Percentiles rank a stretch among this genome's conserved stretches.
These are phyloP conservation scores for Neodidymelliopsis sp. DNA, from an alignment of 2,329 filamentous ascomycete genomes.

Conservation along the genomic window DNA sequence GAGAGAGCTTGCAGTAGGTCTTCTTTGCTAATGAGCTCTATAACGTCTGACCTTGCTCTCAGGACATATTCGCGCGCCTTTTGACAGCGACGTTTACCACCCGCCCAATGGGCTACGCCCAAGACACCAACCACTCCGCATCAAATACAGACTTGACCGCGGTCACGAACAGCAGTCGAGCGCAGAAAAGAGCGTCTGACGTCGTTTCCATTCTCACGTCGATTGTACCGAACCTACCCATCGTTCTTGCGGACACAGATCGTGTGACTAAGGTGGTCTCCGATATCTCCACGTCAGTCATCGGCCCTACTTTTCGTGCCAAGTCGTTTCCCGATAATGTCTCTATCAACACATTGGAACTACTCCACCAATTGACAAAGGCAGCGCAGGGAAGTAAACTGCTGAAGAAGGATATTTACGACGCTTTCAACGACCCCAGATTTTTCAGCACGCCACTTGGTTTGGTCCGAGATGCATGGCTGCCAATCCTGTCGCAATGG, in stretches of 20 bases:
- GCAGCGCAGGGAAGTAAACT: slow-evolving; percentile 82
- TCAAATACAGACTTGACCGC: slow-evolving; percentile 28
- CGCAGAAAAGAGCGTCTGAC: slow-evolving; percentile 60
- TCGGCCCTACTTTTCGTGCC: slow-evolving; percentile 81
- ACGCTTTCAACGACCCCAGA: slow-evolving; percentile 87
- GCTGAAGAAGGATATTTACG: slow-evolving; percentile 91
- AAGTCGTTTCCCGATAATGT: slow-evolving; percentile 89
- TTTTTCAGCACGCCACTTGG: slow-evolving; percentile 78
- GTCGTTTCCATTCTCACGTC: slow-evolving; percentile 80
- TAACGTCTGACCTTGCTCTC: slow-evolving; percentile 9
- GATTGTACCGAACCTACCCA: slow-evolving; percentile 80
- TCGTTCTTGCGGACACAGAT: slow-evolving; percentile 85
- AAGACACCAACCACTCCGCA: slow-evolving; percentile 57
- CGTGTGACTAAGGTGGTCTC: slow-evolving; percentile 79
- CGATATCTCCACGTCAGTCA: slow-evolving; percentile 82
- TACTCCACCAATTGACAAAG: slow-evolving; percentile 79
- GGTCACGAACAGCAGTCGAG: slow-evolving; percentile 47
- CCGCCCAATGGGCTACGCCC: slow-evolving; percentile 75
- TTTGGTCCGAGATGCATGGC: slow-evolving; percentile 77
- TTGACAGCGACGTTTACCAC: slow-evolving; percentile 95
- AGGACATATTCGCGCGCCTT: slow-evolving; percentile 89
- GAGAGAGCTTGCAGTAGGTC: slow-evolving; percentile 80
- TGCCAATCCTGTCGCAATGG: slow-evolving; percentile 86
- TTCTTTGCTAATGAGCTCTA: slow-evolving; percentile 27
- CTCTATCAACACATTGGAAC: slow-evolving; percentile 71